These are phyloP conservation scores for Lipomyces lipofer DNA, from an alignment of 805 yeast genomes.

Conservation along the genomic window DNA sequence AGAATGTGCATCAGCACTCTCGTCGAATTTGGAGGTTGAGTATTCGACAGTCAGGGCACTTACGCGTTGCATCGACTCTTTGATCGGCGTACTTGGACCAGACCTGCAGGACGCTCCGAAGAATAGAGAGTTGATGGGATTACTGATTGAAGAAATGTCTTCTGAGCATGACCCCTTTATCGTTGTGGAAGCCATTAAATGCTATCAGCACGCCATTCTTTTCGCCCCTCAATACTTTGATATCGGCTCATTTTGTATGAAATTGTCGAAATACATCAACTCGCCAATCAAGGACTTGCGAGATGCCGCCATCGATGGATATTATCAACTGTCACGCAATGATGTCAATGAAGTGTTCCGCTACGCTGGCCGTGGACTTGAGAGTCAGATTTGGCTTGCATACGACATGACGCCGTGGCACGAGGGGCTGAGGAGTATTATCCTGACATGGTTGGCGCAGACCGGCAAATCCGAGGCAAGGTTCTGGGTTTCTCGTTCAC, in stretches of 20 bases:
- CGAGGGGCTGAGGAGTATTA: slow-evolving; percentile 46
- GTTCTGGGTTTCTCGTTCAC: slow-evolving; percentile 61
- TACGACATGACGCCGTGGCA: slow-evolving; percentile 51
- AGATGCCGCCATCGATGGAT: slow-evolving; percentile 53
- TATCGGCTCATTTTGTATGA: slow-evolving; percentile 35
- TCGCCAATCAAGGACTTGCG: slow-evolving; percentile 31
- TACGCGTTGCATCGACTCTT: slow-evolving; percentile 46
- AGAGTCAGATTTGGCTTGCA: slow-evolving; percentile 61
- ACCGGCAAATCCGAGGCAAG: slow-evolving; percentile 45
- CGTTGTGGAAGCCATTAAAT: slow-evolving; percentile 43
- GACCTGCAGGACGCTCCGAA: slow-evolving; percentile 40
- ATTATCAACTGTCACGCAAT: slow-evolving; percentile 58
- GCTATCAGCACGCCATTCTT: slow-evolving; percentile 50
- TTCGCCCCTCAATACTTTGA: slow-evolving; percentile 47
- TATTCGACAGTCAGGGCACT: slow-evolving; percentile 49
- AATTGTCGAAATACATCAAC: slow-evolving; percentile 26
- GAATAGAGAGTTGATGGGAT: slow-evolving; percentile 38
- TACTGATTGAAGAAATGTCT: slow-evolving; percentile 42
- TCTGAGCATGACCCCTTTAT: slow-evolving; percentile 38
- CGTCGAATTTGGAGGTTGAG: slow-evolving; percentile 53
- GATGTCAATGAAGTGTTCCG: slow-evolving; percentile 50
- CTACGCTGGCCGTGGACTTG: slow-evolving; percentile 45
- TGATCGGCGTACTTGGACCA: slow-evolving; percentile 62
- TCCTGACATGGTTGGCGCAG: slow-evolving; percentile 62
- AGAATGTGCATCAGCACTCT: slow-evolving; percentile 45